Evolutionary conservation across 768 basidiomycete species (phyloP), one percentile per base, ranked within the genome.

Genomic region (Suillus tomentosus): DNA sequence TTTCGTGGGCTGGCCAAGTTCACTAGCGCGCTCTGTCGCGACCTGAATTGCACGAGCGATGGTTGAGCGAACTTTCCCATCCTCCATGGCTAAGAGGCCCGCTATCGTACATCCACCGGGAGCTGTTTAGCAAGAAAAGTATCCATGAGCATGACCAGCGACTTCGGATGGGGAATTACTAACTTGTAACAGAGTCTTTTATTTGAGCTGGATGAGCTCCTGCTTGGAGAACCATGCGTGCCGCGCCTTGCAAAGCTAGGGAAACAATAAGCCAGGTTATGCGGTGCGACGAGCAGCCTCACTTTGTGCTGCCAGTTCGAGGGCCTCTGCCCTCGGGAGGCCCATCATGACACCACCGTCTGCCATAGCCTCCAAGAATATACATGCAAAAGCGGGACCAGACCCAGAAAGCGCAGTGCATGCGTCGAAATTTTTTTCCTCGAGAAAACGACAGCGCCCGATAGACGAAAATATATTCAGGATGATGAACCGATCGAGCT

Each of bases 261-360:
- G 36, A 47, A 55, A 65, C 2, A 6, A 43, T 43, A 43, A 65
- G 34, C 59, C 27, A 15, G 10, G 22, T 51, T 43, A 13, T 31
- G 43, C 42, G n/a, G 42, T 60, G 40, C n/a, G 10, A 11, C 24
- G 37, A 45, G 36, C 59, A 17, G 13, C 15, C 87, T 70, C 73
- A 97, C 96, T 95, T 78, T 99, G 97, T 53, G 96, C 88, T 57
- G 97, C 96, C 60, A 99, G 79, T 74, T 99, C 97, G 50, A 99
- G 78, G 5, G 97, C 95, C 76, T 98, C 97, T 2, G 88, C 86
- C 66, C 97, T 82, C 3, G 97, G 97, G 60, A 99, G 79, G 37
- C 97, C 97, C 97, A 99, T 99, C 96, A 99, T 99, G 54, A 99
- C 97, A 51, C 95, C 97, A 34, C 97, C 97, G 75, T 99, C 97